Conservation (phyloP, 352 stramenopile genomes). For the Peronospora destructor region DNA sequence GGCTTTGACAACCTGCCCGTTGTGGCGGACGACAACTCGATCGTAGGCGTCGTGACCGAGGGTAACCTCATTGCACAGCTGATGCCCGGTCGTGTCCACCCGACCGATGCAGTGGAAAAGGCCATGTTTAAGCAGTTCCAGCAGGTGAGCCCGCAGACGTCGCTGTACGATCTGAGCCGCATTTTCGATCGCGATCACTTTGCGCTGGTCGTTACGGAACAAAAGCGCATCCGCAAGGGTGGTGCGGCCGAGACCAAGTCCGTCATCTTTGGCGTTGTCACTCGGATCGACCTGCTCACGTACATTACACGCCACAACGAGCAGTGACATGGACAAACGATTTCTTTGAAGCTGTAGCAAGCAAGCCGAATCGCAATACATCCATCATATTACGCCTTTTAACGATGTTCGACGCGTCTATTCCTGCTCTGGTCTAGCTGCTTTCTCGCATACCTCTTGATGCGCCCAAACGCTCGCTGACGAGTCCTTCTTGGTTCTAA, state of each 20-base stretch:
- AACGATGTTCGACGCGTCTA: too few species aligned
- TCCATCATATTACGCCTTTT: too few species aligned
- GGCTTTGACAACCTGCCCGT: slow-evolving; percentile 81
- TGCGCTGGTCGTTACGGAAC: slow-evolving; percentile 90
- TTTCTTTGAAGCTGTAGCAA: neutral
- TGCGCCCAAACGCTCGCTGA: too few species aligned
- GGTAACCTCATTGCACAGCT: slow-evolving; percentile 92
- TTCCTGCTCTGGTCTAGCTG: too few species aligned
- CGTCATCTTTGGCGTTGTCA: slow-evolving; percentile 93
- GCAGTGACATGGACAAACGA: slow-evolving; percentile 15
- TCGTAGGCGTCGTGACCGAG: slow-evolving; percentile 93
- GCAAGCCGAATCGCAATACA: neutral
- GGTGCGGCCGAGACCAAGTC: slow-evolving; percentile 66
- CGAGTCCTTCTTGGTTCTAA: too few species aligned
- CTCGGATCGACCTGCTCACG: slow-evolving; percentile 93
- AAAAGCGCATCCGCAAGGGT: slow-evolving; percentile 86
- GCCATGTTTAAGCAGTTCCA: slow-evolving; percentile 96
- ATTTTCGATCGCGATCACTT: slow-evolving; percentile 96
- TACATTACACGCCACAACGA: slow-evolving; percentile 84
- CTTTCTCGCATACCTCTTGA: too few species aligned
- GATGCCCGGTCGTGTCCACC: slow-evolving; percentile 81
- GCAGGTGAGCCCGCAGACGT: slow-evolving; percentile 87
- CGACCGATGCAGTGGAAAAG: slow-evolving; percentile 83
- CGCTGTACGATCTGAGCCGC: slow-evolving; percentile 86
- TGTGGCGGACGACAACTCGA: slow-evolving; percentile 76